Conservation (phyloP, 495 filamentous ascomycete species). For the Wilcoxina mikolae region DNA sequence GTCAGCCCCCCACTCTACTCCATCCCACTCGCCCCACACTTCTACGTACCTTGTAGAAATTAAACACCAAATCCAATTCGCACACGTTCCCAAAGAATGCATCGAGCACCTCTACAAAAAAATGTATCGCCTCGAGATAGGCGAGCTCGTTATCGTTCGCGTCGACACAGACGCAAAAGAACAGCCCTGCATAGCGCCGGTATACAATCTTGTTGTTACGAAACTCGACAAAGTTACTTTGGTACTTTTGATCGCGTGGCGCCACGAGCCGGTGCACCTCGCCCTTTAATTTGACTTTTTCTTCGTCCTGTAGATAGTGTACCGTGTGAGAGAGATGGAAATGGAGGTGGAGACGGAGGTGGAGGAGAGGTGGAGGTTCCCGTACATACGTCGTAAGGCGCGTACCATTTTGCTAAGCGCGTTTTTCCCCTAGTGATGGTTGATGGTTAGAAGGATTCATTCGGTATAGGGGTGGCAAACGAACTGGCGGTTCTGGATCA, state of each 20-base stretch:
- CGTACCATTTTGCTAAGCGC: conserved; percentile 96
- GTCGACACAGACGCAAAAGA: conserved; percentile 98
- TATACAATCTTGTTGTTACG: conserved; percentile 89
- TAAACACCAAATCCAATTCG: conserved; percentile 97
- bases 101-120: conserved; percentile 97
- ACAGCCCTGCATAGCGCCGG: conserved; percentile 87
- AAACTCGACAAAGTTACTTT: conserved; percentile 97
- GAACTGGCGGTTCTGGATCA: conserved; percentile 94
- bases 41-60: conserved; percentile 67
- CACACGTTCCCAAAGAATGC: conserved; percentile 98
- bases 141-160: conserved; percentile 97
- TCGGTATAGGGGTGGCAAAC: conserved; percentile 44
- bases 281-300: conserved; percentile 29
- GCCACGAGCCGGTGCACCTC: conserved; percentile 83
- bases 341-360: too few relatives aligned
- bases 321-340: neutral
- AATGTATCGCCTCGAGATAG: conserved; percentile 95
- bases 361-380: neutral
- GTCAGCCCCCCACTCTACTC: neutral
- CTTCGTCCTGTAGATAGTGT: conserved; percentile 20
- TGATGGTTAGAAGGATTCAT: conserved; percentile 47
- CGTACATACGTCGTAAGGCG: conserved; percentile 59
- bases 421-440: conserved; percentile 71
- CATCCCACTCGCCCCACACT: neutral
- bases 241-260: conserved; percentile 95